Evolutionary conservation across 1,284 basidiomycete species (phyloP), one percentile per base, ranked within the genome.

Genomic region (Tylopilus orsonianus): DNA sequence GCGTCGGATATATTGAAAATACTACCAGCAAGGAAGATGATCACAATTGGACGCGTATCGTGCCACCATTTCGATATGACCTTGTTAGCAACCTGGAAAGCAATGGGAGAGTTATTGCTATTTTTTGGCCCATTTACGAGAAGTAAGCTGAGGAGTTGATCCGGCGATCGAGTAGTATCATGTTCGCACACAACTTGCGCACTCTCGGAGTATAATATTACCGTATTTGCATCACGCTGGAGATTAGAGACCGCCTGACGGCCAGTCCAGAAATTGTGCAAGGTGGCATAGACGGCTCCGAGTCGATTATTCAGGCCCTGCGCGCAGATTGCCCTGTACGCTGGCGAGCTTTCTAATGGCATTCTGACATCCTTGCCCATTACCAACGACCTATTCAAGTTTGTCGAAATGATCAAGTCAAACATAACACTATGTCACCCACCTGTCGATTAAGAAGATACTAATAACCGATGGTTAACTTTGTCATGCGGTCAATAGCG

Each of bases 21-120:
- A 68, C 79, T 81, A 51, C 82, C 80, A 0, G 81, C 82, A 14
- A 84, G 69, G 62, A 84, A 83, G 34, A 84, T 74, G 26, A 83
- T 61, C 16, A 83, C 74, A 0, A 81, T 78, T 1, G 72, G 62
- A 44, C 80, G 80, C n/a, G 77, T 73, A 6, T 71, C 71, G 40
- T 73, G 75, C 79, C 77, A 81, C 39, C 75, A 59, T 2, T 50
- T 53, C 32, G 64, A 58, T 71, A 84, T 77, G n/a, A 71, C 53
- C 0, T 19, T 9, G 26, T 71, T 63, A 0, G 75, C 72, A 1
- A 58, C 47, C 16, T 52, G 50, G 6, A 85, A 56, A 10, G 81
- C 81, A 0, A 19, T 37, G 1, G 67, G 56, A 43, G 76, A 83
- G 49, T 73, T 56, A 1, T 80, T 82, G 0, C 79, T 75, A 0